Evolutionary conservation across 2,329 filamentous ascomycete genomes (phyloP), one percentile per base, ranked within the genome.

Genomic region (Chaetomiaceae sp.): DNA sequence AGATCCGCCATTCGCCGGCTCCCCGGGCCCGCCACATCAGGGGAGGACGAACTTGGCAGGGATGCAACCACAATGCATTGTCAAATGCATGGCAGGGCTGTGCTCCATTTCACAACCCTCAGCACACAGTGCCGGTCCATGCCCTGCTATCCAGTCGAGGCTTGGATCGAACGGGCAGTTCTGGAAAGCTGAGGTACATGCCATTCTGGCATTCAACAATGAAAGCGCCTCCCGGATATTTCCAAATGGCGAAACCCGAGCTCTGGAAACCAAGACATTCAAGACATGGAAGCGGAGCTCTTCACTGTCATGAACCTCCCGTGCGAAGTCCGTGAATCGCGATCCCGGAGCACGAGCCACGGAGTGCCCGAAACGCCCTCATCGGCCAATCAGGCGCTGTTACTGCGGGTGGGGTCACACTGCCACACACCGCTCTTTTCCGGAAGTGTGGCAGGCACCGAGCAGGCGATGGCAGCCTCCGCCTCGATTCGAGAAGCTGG

Each of bases 351-450:
- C 51, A 43, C 51, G 36, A 31, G 15, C 38, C 44, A 47, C 51
- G 44, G 38, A 27, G 31, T 43, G 51, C n/a, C 37, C 44, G 31
- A 43, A 48, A 29, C 27, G 27, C 27, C 4, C 8, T 7, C 22
- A 20, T 14, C 17, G 6, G 39, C 33, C 39, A 42, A 42, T 33
- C 17, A 19, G 25, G 19, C 8, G 22, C n/a, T 6, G 6, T 20
- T 20, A n/a, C n/a, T n/a, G n/a, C n/a, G 29, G 20, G n/a, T 14
- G 23, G 31, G 20, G 42, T 31, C 38, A 53, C 44, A 53, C 51
- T 48, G 38, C 45, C 45, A 48, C 51, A 48, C 51, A 53, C 51
- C 51, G 51, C 51, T 53, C 51, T 53, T 53, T 52, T 48, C 29
- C 17, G 14, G 31, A 19, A 20, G 19, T 45, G 43, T 36, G 44